These are phyloP conservation scores for Mycena galericulata DNA, from an alignment of 768 basidiomycete species.

Conservation along the genomic window DNA sequence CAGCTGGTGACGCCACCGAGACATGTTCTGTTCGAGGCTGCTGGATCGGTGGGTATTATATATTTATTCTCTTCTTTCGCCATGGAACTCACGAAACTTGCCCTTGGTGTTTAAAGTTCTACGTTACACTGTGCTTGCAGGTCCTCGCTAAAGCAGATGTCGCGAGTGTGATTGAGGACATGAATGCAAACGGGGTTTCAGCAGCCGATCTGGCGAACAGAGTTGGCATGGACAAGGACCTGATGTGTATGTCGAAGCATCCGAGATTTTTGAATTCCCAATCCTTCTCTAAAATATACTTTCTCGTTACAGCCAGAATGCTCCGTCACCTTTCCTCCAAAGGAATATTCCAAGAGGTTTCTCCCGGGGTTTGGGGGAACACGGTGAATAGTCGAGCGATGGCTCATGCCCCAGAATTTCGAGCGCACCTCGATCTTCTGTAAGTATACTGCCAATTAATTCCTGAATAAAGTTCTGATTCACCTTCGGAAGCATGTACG, in stretches of 20 bases:
- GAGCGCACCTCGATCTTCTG: slow-evolving; percentile 28
- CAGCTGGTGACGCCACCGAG: slow-evolving; percentile 21
- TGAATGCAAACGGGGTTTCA: neutral
- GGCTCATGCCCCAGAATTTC: slow-evolving; percentile 17
- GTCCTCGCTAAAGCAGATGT: slow-evolving; percentile 16
- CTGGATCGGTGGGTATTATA: slow-evolving; percentile 11
- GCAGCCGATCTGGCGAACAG: neutral
- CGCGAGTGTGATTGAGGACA: slow-evolving; percentile 15
- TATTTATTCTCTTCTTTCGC: neutral
- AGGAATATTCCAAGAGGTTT: slow-evolving; percentile 23
- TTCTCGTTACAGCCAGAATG: slow-evolving; percentile 12
- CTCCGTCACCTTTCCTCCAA: slow-evolving; percentile 18
- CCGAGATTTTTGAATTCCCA: neutral
- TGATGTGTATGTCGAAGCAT: slow-evolving; percentile 3
- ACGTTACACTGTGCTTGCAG: slow-evolving; percentile 11
- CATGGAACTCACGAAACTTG: neutral
- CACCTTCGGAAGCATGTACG: slow-evolving; percentile 18
- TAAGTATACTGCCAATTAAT: slow-evolving; percentile 1
- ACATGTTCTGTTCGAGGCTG: slow-evolving; percentile 24
- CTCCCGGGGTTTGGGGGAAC: slow-evolving; percentile 13
- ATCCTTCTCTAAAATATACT: neutral
- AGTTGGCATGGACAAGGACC: neutral
- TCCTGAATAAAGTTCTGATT: neutral
- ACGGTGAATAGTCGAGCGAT: slow-evolving; percentile 13
- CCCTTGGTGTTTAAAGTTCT: slow-evolving; percentile 10